Evolutionary conservation across 208 protist genomes (phyloP).

Genomic region (Phytomonas sp.): DNA sequence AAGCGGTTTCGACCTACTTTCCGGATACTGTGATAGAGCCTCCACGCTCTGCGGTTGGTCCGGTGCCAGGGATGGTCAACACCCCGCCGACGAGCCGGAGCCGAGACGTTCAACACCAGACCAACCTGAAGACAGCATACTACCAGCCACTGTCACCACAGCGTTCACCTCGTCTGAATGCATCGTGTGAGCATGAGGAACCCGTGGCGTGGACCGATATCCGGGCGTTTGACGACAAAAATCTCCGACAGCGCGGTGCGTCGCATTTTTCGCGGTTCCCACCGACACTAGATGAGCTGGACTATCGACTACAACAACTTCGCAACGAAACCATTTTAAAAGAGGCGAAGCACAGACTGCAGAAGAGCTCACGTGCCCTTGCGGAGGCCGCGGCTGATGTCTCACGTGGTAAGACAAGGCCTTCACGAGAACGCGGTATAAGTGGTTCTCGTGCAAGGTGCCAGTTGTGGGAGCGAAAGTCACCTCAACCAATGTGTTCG

Average conservation of each 20-base stretch:
- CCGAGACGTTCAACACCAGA: not conserved
- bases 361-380: not conserved
- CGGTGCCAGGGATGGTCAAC: not conserved
- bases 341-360: slow-evolving; percentile 13
- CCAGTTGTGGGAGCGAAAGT: not conserved
- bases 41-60: not conserved
- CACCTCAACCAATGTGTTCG: not conserved
- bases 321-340: slow-evolving; percentile 19
- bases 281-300: slow-evolving; percentile 47
- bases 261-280: not conserved
- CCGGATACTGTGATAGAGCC: not conserved
- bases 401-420: not conserved
- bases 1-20: not conserved
- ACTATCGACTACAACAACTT: slow-evolving; percentile 40
- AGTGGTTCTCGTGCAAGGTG: not conserved
- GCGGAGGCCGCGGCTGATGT: not conserved
- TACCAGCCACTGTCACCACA: not conserved
- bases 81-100: not conserved
- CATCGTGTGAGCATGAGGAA: not conserved
- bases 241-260: not conserved
- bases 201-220: not conserved
- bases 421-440: slow-evolving; percentile 8
- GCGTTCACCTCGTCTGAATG: not conserved
- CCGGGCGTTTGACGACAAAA: not conserved
- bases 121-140: not conserved